phyloP scores from a whole-genome alignment of 371 early-diverging fungal species.

The Saksenaea vasiformis region DNA sequence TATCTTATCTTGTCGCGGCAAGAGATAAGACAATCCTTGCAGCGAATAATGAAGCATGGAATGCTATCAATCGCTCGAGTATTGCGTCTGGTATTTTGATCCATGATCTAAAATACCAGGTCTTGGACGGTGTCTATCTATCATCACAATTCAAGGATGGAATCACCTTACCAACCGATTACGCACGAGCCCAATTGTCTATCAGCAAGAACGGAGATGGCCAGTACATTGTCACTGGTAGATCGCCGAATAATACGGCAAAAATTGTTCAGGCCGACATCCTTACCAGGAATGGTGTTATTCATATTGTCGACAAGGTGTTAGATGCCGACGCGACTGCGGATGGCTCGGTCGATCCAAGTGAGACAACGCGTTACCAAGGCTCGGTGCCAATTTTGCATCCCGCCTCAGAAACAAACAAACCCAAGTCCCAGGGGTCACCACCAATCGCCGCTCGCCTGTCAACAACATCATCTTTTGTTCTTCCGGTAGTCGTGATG shows the following conservation, averaged over 20 bases:
- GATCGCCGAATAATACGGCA: background rate
- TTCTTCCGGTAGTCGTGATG: background rate
- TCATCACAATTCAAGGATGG: background rate
- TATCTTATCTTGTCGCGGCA: constrained; percentile 18
- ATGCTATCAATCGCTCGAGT: background rate
- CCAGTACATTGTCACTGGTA: background rate
- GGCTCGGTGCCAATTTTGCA: background rate
- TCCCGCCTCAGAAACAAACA: constrained; percentile 3
- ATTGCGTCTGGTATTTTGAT: constrained; percentile 22
- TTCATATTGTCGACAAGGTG: constrained; percentile 26
- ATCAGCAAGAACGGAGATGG: background rate
- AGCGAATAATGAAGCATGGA: constrained; percentile 20
- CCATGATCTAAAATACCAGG: constrained; percentile 64
- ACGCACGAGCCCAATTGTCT: background rate
- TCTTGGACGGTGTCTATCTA: constrained; percentile 50
- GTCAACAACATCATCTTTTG: no score
- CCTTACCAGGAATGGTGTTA: constrained; percentile 19
- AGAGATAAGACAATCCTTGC: constrained; percentile 20
- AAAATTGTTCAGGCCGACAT: constrained; percentile 16
- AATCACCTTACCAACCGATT: background rate
- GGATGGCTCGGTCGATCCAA: background rate
- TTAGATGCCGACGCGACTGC: background rate
- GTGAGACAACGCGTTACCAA: background rate
- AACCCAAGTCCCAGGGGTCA: background rate
- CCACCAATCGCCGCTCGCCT: background rate